These are phyloP conservation scores for Cordyceps cicadae DNA, from an alignment of 2,329 filamentous ascomycete genomes.

Conservation along the genomic window DNA sequence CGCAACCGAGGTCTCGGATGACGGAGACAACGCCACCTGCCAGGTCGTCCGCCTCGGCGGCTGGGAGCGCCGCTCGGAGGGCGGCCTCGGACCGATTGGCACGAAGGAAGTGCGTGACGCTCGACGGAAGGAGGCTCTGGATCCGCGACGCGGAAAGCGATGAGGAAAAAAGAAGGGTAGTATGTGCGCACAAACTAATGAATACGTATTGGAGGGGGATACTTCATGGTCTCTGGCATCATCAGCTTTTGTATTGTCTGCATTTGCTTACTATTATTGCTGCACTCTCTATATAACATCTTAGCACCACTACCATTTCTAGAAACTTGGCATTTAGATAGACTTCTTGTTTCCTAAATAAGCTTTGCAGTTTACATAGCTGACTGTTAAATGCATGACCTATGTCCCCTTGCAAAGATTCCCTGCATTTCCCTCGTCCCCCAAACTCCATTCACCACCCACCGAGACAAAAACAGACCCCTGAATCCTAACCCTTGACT, in stretches of 20 bases:
- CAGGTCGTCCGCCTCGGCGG: constrained; percentile 59
- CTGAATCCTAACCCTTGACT: neutral
- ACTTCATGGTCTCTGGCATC: too few relatives aligned
- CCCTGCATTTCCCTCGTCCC: neutral
- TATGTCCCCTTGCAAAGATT: neutral
- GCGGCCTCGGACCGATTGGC: constrained; percentile 78
- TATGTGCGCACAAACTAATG: too few relatives aligned
- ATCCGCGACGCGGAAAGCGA: constrained; percentile 49
- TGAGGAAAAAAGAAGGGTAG: neutral
- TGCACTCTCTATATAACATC: neutral
- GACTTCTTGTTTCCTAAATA: neutral
- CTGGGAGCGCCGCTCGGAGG: constrained; percentile 68
- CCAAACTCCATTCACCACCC: neutral
- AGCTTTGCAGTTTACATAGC: neutral
- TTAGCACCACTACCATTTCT: neutral
- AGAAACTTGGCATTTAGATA: neutral
- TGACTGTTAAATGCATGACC: neutral
- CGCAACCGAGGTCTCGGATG: constrained; percentile 70
- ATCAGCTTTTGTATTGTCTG: neutral
- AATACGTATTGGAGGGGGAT: neutral
- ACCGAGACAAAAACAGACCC: neutral
- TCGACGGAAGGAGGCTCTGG: constrained; percentile 68
- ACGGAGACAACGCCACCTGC: constrained; percentile 62
- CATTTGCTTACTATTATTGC: neutral
- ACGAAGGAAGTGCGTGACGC: constrained; percentile 89